Conservation (phyloP, 2,329 filamentous ascomycete genomes). For the Fusarium goolgardi region DNA sequence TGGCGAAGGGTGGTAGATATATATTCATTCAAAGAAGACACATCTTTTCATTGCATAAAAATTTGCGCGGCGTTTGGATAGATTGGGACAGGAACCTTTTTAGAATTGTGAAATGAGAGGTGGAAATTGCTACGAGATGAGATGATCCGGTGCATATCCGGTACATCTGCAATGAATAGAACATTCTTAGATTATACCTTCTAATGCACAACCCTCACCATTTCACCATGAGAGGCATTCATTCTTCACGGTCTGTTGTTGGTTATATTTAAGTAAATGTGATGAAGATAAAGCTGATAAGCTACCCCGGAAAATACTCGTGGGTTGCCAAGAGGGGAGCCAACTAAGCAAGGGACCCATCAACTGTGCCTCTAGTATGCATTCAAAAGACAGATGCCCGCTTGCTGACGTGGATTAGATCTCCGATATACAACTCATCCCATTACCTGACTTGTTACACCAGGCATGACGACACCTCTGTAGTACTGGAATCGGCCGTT, state of each 20-base stretch:
- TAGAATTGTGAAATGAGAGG: conserved; percentile 34
- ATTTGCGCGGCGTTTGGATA: conserved; percentile 49
- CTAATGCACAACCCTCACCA: conserved; percentile 32
- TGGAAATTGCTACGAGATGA: conserved; percentile 22
- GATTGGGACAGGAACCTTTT: conserved; percentile 36
- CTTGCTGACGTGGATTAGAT: conserved; percentile 9
- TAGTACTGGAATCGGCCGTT: not conserved
- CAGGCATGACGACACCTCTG: conserved; percentile 8
- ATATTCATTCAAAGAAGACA: not conserved
- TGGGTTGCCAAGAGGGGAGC: not conserved
- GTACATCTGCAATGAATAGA: conserved; percentile 27
- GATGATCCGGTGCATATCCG: conserved; percentile 14
- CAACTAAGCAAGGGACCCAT: not conserved
- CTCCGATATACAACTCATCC: not conserved
- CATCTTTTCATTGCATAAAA: conserved; percentile 32
- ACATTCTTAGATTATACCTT: conserved; percentile 37
- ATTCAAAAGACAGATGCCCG: not conserved
- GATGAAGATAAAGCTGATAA: not conserved
- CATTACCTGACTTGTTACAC: not conserved
- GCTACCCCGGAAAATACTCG: not conserved
- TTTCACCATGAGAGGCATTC: not conserved
- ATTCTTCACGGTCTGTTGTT: not conserved
- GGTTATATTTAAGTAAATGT: not conserved
- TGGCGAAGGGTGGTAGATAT: conserved; percentile 56
- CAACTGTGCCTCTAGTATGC: conserved; percentile 6